These are phyloP conservation scores for Eimeria tenella DNA, from an alignment of 169 alveolate species.

Conservation along the genomic window DNA sequence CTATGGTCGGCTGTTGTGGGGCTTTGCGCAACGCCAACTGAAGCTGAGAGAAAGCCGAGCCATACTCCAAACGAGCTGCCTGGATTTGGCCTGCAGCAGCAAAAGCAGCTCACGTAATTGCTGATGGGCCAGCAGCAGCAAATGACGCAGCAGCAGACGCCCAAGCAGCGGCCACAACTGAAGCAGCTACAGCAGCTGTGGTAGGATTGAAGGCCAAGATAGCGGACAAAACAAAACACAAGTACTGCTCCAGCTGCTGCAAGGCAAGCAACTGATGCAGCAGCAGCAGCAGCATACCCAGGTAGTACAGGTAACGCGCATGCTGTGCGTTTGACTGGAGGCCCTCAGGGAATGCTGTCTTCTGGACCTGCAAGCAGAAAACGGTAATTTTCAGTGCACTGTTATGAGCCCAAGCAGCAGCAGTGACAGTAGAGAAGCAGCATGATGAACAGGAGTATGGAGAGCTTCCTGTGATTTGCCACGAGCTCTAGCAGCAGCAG, in stretches of 20 bases:
- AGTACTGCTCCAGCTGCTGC: background rate
- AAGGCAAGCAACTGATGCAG: background rate
- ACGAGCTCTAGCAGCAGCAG: background rate
- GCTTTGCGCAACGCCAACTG: constrained; percentile 94
- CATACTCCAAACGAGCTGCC: constrained; percentile 96
- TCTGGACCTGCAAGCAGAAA: constrained; percentile 37
- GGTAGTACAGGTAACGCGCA: constrained; percentile 95
- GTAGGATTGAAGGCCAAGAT: background rate
- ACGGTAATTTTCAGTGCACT: background rate
- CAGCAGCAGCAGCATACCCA: constrained; percentile 85
- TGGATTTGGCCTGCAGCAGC: constrained; percentile 87
- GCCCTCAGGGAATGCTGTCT: constrained; percentile 91
- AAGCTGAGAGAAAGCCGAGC: constrained; percentile 93
- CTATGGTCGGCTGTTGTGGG: constrained; percentile 93
- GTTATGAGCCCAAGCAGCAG: constrained; percentile 25
- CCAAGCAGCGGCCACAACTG: background rate
- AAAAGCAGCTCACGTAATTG: background rate
- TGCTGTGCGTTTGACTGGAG: constrained; percentile 95
- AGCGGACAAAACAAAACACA: background rate
- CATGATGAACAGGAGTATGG: background rate
- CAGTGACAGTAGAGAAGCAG: background rate
- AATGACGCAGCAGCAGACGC: background rate
- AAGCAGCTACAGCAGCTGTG: background rate
- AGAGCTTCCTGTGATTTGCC: background rate
- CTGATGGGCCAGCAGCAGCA: background rate